Evolutionary conservation across 768 basidiomycete genomes (phyloP).

Genomic region (Boletus subparvulus): DNA sequence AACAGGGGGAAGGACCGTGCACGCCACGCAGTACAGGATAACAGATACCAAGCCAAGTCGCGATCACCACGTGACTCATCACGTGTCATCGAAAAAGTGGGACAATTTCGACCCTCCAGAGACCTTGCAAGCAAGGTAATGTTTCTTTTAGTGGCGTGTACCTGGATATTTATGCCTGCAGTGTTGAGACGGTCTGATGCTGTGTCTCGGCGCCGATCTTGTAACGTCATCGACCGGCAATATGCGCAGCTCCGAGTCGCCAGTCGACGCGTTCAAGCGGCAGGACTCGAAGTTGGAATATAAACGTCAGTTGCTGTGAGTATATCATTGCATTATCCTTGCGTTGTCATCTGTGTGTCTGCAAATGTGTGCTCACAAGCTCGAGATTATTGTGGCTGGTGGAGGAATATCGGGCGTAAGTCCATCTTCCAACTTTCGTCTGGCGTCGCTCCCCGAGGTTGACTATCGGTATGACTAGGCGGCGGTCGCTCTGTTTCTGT

Average conservation of each 20-base stretch:
- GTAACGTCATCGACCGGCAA: conserved; percentile 7
- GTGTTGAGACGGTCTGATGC: too few species aligned
- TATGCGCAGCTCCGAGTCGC: not conserved
- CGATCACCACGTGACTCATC: too few species aligned
- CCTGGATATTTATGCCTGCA: too few species aligned
- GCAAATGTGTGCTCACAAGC: conserved; percentile 17
- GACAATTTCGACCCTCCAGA: too few species aligned
- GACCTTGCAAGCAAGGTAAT: too few species aligned
- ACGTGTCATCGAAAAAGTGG: too few species aligned
- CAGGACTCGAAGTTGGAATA: not conserved
- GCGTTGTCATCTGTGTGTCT: not conserved
- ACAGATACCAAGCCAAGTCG: too few species aligned
- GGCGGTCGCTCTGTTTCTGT: conserved; percentile 27
- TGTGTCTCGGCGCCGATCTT: not conserved
- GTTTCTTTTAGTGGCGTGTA: too few species aligned
- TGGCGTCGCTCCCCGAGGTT: not conserved
- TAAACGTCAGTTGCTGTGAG: conserved; percentile 1
- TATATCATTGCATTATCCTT: not conserved
- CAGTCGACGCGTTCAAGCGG: conserved; percentile 22
- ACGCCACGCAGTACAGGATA: too few species aligned
- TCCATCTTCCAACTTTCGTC: not conserved
- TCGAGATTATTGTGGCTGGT: conserved; percentile 28
- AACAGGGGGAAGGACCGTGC: too few species aligned
- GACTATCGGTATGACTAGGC: conserved; percentile 9
- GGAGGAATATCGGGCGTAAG: conserved; percentile 31